These are phyloP conservation scores for Coelastrella sp. DNA, from an alignment of 139 green algal genomes.

Conservation along the genomic window DNA sequence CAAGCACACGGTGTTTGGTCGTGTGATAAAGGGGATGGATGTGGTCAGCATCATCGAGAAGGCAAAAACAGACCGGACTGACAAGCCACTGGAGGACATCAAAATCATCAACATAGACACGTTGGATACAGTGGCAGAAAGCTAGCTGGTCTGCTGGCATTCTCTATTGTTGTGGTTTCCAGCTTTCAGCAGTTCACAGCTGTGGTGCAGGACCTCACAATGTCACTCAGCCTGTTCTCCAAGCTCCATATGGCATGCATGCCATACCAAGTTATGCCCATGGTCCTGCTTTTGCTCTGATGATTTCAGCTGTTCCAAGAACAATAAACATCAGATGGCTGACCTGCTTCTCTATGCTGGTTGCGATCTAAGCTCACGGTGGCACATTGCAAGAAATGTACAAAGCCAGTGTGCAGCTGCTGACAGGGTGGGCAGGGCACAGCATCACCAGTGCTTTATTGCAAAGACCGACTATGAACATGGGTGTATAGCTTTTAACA, in stretches of 20 bases:
- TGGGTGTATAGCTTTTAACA: too few species aligned
- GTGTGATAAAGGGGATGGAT: constrained; percentile 91
- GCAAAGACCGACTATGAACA: too few species aligned
- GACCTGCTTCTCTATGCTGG: too few species aligned
- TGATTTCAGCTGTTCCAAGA: too few species aligned
- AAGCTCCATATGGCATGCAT: too few species aligned
- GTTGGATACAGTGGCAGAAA: constrained; percentile 47
- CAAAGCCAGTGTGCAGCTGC: too few species aligned
- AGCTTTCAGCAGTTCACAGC: background rate
- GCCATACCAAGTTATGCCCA: background rate
- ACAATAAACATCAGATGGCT: too few species aligned
- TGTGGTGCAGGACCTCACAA: background rate
- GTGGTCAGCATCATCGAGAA: constrained; percentile 95
- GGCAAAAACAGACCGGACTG: constrained; percentile 86
- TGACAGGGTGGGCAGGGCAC: too few species aligned
- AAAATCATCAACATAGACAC: constrained; percentile 92
- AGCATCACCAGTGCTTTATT: too few species aligned
- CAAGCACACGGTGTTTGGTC: constrained; percentile 84
- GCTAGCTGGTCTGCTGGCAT: background rate
- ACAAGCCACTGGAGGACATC: constrained; percentile 95
- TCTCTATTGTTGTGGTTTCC: too few species aligned
- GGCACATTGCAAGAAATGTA: too few species aligned
- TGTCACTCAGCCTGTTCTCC: background rate
- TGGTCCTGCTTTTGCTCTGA: background rate
- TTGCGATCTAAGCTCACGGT: too few species aligned